Base-by-base conservation (phyloP, 1,139 yeast species). In the Yamadazyma dendronema region DNA sequence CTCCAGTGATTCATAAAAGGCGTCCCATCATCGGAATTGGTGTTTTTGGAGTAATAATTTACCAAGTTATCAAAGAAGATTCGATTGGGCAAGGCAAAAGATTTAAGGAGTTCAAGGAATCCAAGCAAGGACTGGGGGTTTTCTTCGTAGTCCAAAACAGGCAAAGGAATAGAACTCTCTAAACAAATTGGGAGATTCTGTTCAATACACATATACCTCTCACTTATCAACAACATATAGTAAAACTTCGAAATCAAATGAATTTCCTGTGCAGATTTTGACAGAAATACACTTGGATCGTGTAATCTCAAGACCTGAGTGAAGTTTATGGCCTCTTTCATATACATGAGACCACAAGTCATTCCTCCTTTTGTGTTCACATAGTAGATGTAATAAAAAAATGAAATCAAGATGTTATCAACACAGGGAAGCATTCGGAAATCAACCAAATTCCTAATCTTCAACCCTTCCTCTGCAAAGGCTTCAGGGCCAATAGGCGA, bases 261-360 rank as follows among this genome's bases (percentile, higher is more conserved):
- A 4, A 50, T 50, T 34, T 61, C 67, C 4, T 64, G 59, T 2
- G 56, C 43, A 1, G 58, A 32, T 28, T 52, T 54, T 17, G 46
- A 38, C 2, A 32, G 33, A 38, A 59, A 62, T 2, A 57, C 52
- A 8, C 48, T 38, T 10, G 54, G 49, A 26, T 55, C 56, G 39
- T 65, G 68, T 15, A 65, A 42, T 9, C 62, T 60, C 22, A 65
- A 42, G 2, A 65, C 48, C 37, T 65, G 70, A 4, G 66, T 65
- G 26, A 57, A 52, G 11, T 70, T 49, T 14, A 67, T 61, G 2
- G 71, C 64, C 43, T 67, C 72, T 21, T 71, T 54, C 29, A 67
- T 49, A 43, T 61, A 61, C 30, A 60, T 38, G 10, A 61, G 51
- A 1, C 68, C 65, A 9, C 57, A 50, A n/a, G 50, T 33, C 13